Evolutionary conservation across 1,284 basidiomycete genomes (phyloP).

Genomic region (Pseudozyma pruni): DNA sequence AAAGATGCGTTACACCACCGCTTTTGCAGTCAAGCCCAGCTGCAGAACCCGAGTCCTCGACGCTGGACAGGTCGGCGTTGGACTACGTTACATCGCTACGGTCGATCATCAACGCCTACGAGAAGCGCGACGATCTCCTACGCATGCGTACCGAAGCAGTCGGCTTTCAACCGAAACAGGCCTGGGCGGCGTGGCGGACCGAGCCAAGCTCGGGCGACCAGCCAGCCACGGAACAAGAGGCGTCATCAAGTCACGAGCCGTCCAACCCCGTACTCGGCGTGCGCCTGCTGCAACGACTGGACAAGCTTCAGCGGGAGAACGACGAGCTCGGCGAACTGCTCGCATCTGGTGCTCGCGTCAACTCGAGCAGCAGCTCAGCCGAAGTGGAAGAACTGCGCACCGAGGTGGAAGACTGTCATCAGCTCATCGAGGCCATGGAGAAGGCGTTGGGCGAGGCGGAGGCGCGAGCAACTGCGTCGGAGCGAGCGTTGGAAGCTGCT

Average conservation of each 20-base stretch:
- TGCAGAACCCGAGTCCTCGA: background rate
- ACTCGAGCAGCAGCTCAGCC: background rate
- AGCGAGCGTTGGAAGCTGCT: slow-evolving; percentile 35
- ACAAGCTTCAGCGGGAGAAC: slow-evolving; percentile 43
- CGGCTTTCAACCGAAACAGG: slow-evolving; percentile 43
- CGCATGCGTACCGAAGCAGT: slow-evolving; percentile 50
- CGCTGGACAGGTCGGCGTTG: background rate
- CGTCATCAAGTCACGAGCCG: background rate
- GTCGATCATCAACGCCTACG: slow-evolving; percentile 18
- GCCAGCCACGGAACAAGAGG: too few relatives aligned
- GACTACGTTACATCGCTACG: slow-evolving; percentile 24
- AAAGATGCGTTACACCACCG: slow-evolving; percentile 15
- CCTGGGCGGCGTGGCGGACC: slow-evolving; percentile 32
- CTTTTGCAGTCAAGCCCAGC: background rate
- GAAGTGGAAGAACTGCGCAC: slow-evolving; percentile 6
- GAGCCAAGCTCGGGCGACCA: too few relatives aligned
- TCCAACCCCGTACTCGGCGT: slow-evolving; percentile 47
- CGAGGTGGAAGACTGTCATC: slow-evolving; percentile 30
- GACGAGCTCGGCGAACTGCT: slow-evolving; percentile 44
- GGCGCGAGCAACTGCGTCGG: slow-evolving; percentile 6
- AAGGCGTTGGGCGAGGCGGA: slow-evolving; percentile 25
- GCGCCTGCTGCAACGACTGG: slow-evolving; percentile 44
- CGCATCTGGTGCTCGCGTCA: background rate
- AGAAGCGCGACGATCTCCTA: slow-evolving; percentile 38
- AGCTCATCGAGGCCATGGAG: slow-evolving; percentile 36